phyloP scores from a whole-genome alignment of 768 basidiomycete genomes.

The Rhizopogon vesiculosus region DNA sequence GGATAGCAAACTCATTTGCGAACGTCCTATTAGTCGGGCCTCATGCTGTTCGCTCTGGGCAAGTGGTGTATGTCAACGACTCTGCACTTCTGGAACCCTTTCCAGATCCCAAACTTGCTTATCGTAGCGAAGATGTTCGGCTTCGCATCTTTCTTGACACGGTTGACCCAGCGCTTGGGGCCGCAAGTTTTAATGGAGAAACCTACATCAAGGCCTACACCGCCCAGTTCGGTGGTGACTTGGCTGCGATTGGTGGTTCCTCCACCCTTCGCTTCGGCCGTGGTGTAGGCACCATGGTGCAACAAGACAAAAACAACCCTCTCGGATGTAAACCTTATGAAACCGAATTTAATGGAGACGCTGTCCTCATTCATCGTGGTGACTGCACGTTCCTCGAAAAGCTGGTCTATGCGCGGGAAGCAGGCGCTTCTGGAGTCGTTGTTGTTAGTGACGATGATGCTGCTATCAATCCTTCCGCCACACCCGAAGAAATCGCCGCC shows the following conservation, averaged over 20 bases:
- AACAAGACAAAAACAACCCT: slow-evolving; percentile 45
- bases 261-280: slow-evolving; percentile 41
- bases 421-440: slow-evolving; percentile 74
- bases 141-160: slow-evolving; percentile 56
- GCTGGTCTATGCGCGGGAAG: slow-evolving; percentile 58
- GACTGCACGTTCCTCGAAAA: slow-evolving; percentile 89
- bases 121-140: slow-evolving; percentile 38
- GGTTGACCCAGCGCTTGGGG: slow-evolving; percentile 42
- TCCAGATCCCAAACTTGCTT: slow-evolving; percentile 16
- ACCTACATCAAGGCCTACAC: slow-evolving; percentile 55
- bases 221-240: slow-evolving; percentile 67
- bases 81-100: slow-evolving; percentile 35
- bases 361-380: slow-evolving; percentile 69
- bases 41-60: slow-evolving; percentile 73
- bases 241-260: slow-evolving; percentile 27
- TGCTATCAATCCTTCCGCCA: slow-evolving; percentile 64
- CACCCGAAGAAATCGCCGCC: slow-evolving; percentile 46
- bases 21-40: slow-evolving; percentile 59
- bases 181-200: slow-evolving; percentile 37
- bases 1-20: slow-evolving; percentile 5
- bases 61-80: slow-evolving; percentile 80
- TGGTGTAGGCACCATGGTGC: slow-evolving; percentile 50
- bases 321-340: slow-evolving; percentile 59
- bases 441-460: slow-evolving; percentile 63
- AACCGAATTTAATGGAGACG: slow-evolving; percentile 40